A percentile compares a stretch with the other conserved stretches of the same genome.
Evolutionary conservation across 2,329 filamentous ascomycete species (phyloP).

Genomic region (Fusarium dimerum): DNA sequence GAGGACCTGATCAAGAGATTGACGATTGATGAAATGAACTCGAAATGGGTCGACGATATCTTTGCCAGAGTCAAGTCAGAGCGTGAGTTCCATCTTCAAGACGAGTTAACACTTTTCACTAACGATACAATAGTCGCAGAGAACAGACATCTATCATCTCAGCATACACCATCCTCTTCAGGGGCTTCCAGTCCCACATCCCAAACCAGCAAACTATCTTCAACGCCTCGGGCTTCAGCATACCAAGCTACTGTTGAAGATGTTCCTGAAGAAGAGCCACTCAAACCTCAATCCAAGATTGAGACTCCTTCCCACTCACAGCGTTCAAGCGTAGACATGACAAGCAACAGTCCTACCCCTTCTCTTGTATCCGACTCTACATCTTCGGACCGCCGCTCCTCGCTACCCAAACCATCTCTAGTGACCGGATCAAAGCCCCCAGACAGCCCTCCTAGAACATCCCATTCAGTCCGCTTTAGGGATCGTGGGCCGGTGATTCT

Average conservation of each 20-base stretch:
- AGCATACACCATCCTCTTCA: slow-evolving; percentile 24
- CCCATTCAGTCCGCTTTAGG: slow-evolving; percentile 35
- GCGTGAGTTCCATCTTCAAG: slow-evolving; percentile 13
- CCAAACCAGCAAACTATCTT: slow-evolving; percentile 5
- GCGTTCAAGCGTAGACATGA: slow-evolving; percentile 5
- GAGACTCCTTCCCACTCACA: not conserved
- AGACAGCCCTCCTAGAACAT: slow-evolving; percentile 15
- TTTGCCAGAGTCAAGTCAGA: slow-evolving; percentile 30
- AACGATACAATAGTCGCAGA: slow-evolving; percentile 19
- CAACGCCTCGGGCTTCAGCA: slow-evolving; percentile 1
- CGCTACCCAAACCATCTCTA: slow-evolving; percentile 7
- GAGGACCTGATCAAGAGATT: slow-evolving; percentile 25
- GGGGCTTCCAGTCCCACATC: slow-evolving; percentile 20
- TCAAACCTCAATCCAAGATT: not conserved
- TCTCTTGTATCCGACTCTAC: slow-evolving; percentile 24
- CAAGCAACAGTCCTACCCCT: slow-evolving; percentile 12
- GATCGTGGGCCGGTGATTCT: slow-evolving; percentile 30
- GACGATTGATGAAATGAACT: slow-evolving; percentile 30
- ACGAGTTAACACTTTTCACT: not conserved
- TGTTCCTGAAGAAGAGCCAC: slow-evolving; percentile 8
- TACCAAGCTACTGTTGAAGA: slow-evolving; percentile 24
- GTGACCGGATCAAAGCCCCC: not conserved
- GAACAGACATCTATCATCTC: slow-evolving; percentile 1
- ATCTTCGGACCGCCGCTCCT: slow-evolving; percentile 14
- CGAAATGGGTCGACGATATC: slow-evolving; percentile 28